Conservation (phyloP, 805 yeast species). For the Cyberlindnera xylosilytica region DNA sequence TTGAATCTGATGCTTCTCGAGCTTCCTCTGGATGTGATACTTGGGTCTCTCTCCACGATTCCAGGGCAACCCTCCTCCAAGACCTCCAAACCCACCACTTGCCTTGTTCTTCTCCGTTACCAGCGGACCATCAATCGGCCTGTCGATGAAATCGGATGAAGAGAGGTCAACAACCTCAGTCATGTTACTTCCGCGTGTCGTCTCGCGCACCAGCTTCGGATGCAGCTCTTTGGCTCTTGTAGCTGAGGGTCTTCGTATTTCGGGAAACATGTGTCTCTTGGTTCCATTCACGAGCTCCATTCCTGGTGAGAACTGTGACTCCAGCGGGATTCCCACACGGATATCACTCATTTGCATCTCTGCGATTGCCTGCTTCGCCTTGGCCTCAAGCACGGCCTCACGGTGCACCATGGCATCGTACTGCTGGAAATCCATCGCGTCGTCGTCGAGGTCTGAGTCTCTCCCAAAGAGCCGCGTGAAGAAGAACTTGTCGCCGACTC, state of each 20-base stretch:
- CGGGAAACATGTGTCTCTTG: constrained; percentile 8
- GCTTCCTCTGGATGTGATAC: constrained; percentile 48
- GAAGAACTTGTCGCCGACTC: constrained; percentile 29
- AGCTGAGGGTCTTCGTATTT: constrained; percentile 7
- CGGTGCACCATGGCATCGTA: constrained; percentile 33
- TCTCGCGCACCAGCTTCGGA: constrained; percentile 11
- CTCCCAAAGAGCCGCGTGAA: constrained; percentile 23
- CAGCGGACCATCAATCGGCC: neutral
- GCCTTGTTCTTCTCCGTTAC: neutral
- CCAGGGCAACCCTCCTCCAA: neutral
- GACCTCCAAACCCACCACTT: no score
- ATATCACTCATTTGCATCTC: constrained; percentile 18
- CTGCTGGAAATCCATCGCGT: constrained; percentile 30
- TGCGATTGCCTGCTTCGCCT: constrained; percentile 20
- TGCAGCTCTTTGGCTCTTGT: constrained; percentile 10
- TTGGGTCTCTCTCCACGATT: neutral
- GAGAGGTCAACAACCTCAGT: constrained; percentile 27
- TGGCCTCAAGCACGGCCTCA: constrained; percentile 31
- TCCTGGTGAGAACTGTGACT: constrained; percentile 26
- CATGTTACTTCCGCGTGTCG: constrained; percentile 21
- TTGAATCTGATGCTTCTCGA: constrained; percentile 65
- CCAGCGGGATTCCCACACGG: constrained; percentile 23
- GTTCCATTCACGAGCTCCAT: constrained; percentile 13
- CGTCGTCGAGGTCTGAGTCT: constrained; percentile 3
- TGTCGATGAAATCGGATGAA: constrained; percentile 14